A percentile compares a stretch with the other conserved stretches of the same genome.
phyloP scores from a whole-genome alignment of 2,329 filamentous ascomycete genomes.

The Colletotrichum limetticola region DNA sequence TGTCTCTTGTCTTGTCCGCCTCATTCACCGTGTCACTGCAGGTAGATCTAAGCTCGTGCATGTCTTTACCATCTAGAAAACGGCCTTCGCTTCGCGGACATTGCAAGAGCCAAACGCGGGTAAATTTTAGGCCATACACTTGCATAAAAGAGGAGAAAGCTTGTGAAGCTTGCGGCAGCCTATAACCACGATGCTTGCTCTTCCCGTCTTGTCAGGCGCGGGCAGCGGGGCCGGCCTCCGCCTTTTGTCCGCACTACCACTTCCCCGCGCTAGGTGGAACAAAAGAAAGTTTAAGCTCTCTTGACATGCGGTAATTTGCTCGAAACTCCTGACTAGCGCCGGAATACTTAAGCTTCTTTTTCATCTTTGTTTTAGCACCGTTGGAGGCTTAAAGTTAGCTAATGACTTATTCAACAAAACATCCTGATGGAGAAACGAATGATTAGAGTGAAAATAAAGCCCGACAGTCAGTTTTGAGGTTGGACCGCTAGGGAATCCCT shows the following conservation, averaged over 20 bases:
- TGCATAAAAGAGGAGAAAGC: background rate
- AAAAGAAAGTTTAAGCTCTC: background rate
- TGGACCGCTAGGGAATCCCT: background rate
- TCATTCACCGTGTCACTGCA: no score
- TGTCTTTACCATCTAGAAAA: background rate
- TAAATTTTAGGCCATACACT: background rate
- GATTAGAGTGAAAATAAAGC: background rate
- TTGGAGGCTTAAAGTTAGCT: slow-evolving; percentile 4
- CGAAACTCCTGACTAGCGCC: slow-evolving; percentile 12
- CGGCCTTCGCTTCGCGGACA: background rate
- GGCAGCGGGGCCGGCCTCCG: background rate
- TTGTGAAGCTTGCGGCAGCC: background rate
- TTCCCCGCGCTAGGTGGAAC: background rate
- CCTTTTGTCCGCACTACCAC: background rate
- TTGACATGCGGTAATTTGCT: background rate
- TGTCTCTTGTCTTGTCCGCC: background rate
- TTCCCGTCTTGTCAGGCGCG: background rate
- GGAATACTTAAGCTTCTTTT: background rate
- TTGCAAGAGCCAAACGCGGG: background rate
- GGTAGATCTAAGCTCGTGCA: no score
- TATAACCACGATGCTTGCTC: background rate
- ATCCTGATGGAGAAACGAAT: background rate
- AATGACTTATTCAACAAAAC: background rate
- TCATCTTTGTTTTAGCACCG: slow-evolving; percentile 10
- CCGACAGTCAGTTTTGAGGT: background rate